Evolutionary conservation across 768 basidiomycete species (phyloP), one percentile per base, ranked within the genome.

Genomic region (Lyophyllum shimeji): DNA sequence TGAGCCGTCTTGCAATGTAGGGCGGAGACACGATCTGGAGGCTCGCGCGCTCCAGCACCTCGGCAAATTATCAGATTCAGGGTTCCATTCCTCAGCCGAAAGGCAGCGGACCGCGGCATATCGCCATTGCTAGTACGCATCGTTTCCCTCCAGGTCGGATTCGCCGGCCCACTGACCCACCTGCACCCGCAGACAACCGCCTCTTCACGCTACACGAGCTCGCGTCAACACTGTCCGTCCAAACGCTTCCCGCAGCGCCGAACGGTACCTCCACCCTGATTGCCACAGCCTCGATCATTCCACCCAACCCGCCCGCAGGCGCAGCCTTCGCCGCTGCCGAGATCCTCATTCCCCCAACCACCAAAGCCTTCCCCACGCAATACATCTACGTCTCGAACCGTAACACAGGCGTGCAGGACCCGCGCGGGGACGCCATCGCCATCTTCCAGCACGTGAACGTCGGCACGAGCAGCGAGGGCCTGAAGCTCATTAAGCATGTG

Each of bases 321-420:
- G 63, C 57, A 67, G 72, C 60, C 64, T 85, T 79, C 63, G 82
- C 80, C 9, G 86, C 80, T 0, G 86, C 74, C 8, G 87, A 89
- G 61, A 80, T 89, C 60, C 77, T 88, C 44, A 80, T 87, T 56
- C 82, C 87, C 0, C 58, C 74, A 13, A 72, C 78, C 1, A 77
- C 77, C 1, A 23, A 53, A 2, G 62, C 64, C 20, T 89, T 83
- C 73, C 78, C 77, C 0, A 72, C 60, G 2, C 75, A 80, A 0
- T 84, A 81, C 60, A 79, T 89, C 60, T 90, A 89, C 69, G 78
- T 76, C 18, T 87, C 87, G 3, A 89, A 89, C 71, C 78, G 87
- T 40, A 87, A 89, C 68, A 74, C 73, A 0, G 76, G 74, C 3
- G 68, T 72, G 3, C 72, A 73, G 52, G 82, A 82, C 52, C 66